These are phyloP conservation scores for Solanum hybrid DNA, from an alignment of 305 asterid species.

Conservation along the genomic window DNA sequence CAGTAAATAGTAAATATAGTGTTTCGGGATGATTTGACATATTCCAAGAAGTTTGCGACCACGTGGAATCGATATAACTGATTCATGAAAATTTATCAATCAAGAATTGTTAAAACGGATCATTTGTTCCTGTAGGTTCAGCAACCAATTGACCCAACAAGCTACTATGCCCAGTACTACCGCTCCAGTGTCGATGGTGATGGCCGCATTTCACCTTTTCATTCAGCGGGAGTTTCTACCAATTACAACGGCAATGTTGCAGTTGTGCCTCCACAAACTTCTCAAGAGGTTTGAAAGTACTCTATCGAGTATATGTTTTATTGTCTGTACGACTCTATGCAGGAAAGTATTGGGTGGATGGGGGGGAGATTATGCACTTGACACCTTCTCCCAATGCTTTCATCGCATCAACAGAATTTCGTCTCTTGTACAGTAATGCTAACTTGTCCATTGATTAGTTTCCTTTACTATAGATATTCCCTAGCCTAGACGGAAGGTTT, in stretches of 20 bases:
- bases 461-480: background rate
- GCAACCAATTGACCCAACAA: constrained; percentile 72
- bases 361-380: background rate
- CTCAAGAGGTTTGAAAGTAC: constrained; percentile 66
- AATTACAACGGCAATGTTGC: constrained; percentile 59
- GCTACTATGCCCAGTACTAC: constrained; percentile 67
- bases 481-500: background rate
- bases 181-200: constrained; percentile 61
- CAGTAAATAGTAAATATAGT: background rate
- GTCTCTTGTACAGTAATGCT: background rate
- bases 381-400: background rate
- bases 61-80: background rate
- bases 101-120: background rate
- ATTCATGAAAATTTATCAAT: background rate
- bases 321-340: background rate
- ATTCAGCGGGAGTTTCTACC: constrained; percentile 48
- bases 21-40: background rate
- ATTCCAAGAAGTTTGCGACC: background rate
- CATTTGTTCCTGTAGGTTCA: constrained; percentile 49
- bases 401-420: background rate
- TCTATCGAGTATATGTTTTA: background rate
- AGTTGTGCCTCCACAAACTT: constrained; percentile 52
- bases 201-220: constrained; percentile 76
- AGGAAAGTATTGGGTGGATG: background rate
- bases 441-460: background rate